Percentiles rank a stretch among this genome's conserved stretches.
phyloP scores from a whole-genome alignment of 2,329 filamentous ascomycete genomes.

The Fusarium zealandicum region DNA sequence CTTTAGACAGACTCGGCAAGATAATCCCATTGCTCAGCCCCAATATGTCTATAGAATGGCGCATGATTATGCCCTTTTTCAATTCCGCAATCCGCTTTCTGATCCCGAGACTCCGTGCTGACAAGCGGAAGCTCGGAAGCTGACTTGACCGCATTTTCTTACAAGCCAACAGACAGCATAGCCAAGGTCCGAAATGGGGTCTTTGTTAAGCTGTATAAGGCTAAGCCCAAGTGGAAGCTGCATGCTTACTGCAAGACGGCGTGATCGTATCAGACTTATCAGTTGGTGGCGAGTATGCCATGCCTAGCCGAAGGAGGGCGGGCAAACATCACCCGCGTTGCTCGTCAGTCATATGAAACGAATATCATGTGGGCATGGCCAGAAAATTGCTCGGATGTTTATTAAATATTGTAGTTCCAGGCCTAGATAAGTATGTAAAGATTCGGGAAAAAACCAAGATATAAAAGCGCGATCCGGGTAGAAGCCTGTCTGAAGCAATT shows the following conservation, averaged over 20 bases:
- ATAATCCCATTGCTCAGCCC: not conserved
- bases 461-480: too few species aligned
- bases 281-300: not conserved
- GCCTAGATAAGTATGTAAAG: too few species aligned
- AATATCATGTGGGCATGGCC: too few species aligned
- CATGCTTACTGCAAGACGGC: not conserved
- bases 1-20: conserved; percentile 31
- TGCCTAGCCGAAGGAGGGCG: not conserved
- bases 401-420: too few species aligned
- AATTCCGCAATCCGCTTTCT: not conserved
- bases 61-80: not conserved
- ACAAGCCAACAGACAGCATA: not conserved
- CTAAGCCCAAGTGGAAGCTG: not conserved
- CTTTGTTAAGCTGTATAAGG: not conserved
- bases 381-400: too few species aligned
- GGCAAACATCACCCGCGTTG: too few species aligned
- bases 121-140: conserved; percentile 19
- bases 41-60: not conserved
- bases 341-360: too few species aligned
- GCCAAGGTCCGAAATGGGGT: not conserved
- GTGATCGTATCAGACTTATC: not conserved
- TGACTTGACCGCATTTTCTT: not conserved
- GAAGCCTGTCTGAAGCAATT: too few species aligned
- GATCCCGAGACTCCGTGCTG: not conserved
- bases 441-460: too few species aligned